Percentiles rank a stretch among this genome's conserved stretches.
These are phyloP conservation scores for Sarocladiaceae sp. DNA, from an alignment of 2,329 filamentous ascomycete genomes.

Conservation along the genomic window DNA sequence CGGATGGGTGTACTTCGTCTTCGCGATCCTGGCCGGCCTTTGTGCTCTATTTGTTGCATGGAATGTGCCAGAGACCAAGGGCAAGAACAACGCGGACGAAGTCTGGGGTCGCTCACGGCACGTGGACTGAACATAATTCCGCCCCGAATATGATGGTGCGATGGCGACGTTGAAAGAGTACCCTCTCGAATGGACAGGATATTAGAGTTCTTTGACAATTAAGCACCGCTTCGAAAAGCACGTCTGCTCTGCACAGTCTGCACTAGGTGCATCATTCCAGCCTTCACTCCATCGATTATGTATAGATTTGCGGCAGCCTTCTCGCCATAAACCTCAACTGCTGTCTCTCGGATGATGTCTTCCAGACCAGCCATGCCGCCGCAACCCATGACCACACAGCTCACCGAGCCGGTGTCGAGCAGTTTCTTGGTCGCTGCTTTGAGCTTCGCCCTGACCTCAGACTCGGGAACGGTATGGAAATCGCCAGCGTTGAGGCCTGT, in stretches of 20 bases:
- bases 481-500: slow-evolving; percentile 77
- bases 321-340: slow-evolving; percentile 57
- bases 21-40: slow-evolving; percentile 64
- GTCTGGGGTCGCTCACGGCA: slow-evolving; percentile 73
- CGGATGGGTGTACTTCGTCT: slow-evolving; percentile 89
- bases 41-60: slow-evolving; percentile 66
- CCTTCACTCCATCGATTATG: slow-evolving; percentile 75
- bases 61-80: slow-evolving; percentile 81
- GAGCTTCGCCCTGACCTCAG: slow-evolving; percentile 59
- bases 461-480: slow-evolving; percentile 62
- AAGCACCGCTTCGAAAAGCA: slow-evolving; percentile 23
- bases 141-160: neutral
- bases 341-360: slow-evolving; percentile 64
- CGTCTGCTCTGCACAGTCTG: slow-evolving; percentile 40
- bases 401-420: slow-evolving; percentile 49
- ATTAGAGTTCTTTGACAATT: neutral
- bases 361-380: slow-evolving; percentile 88
- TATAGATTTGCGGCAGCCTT: slow-evolving; percentile 48
- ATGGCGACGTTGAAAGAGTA: neutral
- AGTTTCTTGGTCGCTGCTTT: slow-evolving; percentile 63
- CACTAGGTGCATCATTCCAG: slow-evolving; percentile 58
- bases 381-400: slow-evolving; percentile 76
- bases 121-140: slow-evolving; percentile 46
- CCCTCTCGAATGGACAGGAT: neutral
- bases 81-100: slow-evolving; percentile 76